Percentiles rank a stretch among this genome's conserved stretches.
Conservation (phyloP, 352 stramenopile genomes). For the Thraustochytrium sp. region DNA sequence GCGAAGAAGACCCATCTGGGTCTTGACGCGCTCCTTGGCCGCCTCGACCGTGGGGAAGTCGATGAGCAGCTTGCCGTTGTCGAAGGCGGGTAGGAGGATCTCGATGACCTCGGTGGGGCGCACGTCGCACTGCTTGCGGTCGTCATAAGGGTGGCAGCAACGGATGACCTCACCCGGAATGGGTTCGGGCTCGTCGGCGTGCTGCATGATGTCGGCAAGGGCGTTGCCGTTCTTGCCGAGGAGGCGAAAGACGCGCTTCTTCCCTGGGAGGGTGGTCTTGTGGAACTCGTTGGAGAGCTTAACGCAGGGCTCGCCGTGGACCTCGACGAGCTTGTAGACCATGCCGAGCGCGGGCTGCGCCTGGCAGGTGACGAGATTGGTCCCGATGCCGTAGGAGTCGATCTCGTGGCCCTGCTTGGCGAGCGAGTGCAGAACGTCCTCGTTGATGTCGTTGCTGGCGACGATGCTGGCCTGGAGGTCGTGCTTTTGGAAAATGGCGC, state of each 20-base stretch:
- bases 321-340: constrained; percentile 99
- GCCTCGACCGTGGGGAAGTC: constrained; percentile 58
- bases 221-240: constrained; percentile 74
- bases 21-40: constrained; percentile 70
- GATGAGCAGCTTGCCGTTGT: constrained; percentile 66
- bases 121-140: constrained; percentile 86
- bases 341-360: constrained; percentile 93
- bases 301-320: constrained; percentile 87
- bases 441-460: constrained; percentile 99
- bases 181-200: constrained; percentile 69
- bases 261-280: constrained; percentile 80
- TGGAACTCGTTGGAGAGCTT: constrained; percentile 94
- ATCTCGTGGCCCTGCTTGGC: constrained; percentile 91
- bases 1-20: constrained; percentile 84
- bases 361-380: constrained; percentile 94
- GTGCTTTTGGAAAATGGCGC: constrained; percentile 55
- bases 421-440: constrained; percentile 86
- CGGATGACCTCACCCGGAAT: constrained; percentile 71
- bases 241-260: constrained; percentile 75
- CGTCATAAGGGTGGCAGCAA: constrained; percentile 92
- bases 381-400: constrained; percentile 90
- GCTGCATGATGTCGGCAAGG: constrained; percentile 81
- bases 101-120: constrained; percentile 78
- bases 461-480: constrained; percentile 72
- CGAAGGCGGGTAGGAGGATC: constrained; percentile 82